phyloP scores from a whole-genome alignment of 768 basidiomycete genomes.

The Galerina marginata region DNA sequence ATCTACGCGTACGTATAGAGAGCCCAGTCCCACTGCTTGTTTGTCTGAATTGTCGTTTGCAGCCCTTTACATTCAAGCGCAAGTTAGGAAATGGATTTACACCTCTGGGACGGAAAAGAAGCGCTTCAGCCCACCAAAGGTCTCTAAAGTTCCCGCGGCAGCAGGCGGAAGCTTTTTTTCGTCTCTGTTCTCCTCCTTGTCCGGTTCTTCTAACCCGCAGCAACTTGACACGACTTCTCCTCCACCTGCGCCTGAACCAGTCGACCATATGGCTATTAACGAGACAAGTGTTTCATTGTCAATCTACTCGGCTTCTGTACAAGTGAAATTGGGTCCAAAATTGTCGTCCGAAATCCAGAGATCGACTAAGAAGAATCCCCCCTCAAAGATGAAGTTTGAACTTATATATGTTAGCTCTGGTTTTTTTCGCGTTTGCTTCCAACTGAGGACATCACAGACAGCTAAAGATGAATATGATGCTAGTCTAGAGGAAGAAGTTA shows the following conservation, averaged over 20 bases:
- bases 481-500: conserved; percentile 69
- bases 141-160: conserved; percentile 34
- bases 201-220: conserved; percentile 42
- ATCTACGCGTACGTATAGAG: conserved; percentile 55
- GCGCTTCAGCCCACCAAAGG: conserved; percentile 37
- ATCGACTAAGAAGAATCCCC: conserved; percentile 95
- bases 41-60: conserved; percentile 8
- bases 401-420: conserved; percentile 75
- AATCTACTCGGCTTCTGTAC: conserved; percentile 70
- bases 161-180: conserved; percentile 52
- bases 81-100: conserved; percentile 83
- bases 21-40: neutral
- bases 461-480: conserved; percentile 82
- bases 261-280: conserved; percentile 45
- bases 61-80: conserved; percentile 82
- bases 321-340: conserved; percentile 68
- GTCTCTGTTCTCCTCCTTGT: conserved; percentile 46
- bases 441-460: conserved; percentile 52
- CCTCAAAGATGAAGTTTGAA: conserved; percentile 72
- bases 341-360: conserved; percentile 76
- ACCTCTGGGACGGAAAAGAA: conserved; percentile 66
- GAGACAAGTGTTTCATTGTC: conserved; percentile 64
- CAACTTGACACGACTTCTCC: conserved; percentile 38
- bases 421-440: neutral
- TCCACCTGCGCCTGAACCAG: conserved; percentile 34